These are phyloP conservation scores for Colletotrichum orbiculare DNA, from an alignment of 2,329 filamentous ascomycete genomes.

Conservation along the genomic window DNA sequence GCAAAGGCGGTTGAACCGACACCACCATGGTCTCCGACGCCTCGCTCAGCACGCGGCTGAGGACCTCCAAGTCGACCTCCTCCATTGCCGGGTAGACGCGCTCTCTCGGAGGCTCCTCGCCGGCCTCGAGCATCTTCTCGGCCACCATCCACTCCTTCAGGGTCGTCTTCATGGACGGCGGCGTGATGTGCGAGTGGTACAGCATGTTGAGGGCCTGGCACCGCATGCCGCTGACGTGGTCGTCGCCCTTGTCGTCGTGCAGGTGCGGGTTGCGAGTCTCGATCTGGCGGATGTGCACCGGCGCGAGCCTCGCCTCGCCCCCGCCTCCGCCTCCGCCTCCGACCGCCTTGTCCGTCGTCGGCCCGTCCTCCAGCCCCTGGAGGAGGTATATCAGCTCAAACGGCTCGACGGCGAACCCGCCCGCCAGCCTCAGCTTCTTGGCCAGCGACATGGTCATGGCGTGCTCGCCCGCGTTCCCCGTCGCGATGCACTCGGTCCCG, in stretches of 20 bases:
- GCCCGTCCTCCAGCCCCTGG: conserved; percentile 8
- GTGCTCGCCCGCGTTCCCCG: conserved; percentile 22
- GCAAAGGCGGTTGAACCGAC: too few relatives aligned
- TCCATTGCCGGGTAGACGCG: conserved; percentile 16
- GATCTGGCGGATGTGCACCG: conserved; percentile 17
- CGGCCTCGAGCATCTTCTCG: not conserved
- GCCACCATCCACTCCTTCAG: conserved; percentile 9
- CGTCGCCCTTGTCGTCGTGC: conserved; percentile 25
- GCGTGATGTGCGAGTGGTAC: conserved; percentile 14
- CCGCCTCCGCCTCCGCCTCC: too few relatives aligned
- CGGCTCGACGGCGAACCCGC: conserved; percentile 23
- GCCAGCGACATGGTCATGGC: conserved; percentile 22
- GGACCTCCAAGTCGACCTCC: conserved; percentile 3
- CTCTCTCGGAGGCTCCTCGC: not conserved
- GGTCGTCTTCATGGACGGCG: conserved; percentile 15
- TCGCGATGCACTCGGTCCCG: conserved; percentile 13
- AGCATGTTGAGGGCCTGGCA: conserved; percentile 10
- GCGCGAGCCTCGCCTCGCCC: not conserved
- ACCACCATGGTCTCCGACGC: not conserved
- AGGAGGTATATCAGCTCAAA: conserved; percentile 20
- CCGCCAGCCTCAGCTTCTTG: conserved; percentile 16
- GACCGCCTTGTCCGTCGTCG: not conserved
- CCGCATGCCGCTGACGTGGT: conserved; percentile 23
- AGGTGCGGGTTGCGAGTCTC: conserved; percentile 24
- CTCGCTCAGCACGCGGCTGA: not conserved